phyloP scores from a whole-genome alignment of 106 monocot species.

The Dactylorhiza incarnata region DNA sequence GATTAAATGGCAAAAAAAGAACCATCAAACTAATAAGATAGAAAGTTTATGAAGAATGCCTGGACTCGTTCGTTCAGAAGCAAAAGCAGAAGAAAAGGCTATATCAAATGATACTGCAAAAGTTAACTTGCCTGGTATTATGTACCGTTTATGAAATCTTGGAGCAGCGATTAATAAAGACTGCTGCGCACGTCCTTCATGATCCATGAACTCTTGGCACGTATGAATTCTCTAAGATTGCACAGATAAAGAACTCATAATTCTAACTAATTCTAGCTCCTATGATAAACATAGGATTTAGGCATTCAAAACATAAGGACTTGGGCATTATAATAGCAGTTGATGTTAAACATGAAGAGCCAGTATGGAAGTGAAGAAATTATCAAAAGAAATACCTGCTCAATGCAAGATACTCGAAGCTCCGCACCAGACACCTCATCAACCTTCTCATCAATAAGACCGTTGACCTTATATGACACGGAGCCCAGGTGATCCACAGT shows the following conservation, averaged over 20 bases:
- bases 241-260: slow-evolving; percentile 1
- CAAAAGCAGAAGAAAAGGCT: not conserved
- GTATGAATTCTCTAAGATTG: slow-evolving; percentile 50
- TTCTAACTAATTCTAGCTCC: slow-evolving; percentile 1
- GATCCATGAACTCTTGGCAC: slow-evolving; percentile 56
- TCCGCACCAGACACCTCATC: slow-evolving; percentile 45
- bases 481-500: slow-evolving; percentile 89
- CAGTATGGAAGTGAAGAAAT: not conserved
- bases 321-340: not conserved
- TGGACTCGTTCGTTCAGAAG: not conserved
- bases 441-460: slow-evolving; percentile 55
- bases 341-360: not conserved
- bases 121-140: slow-evolving; percentile 45
- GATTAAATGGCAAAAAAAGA: not conserved
- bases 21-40: not conserved
- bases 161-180: slow-evolving; percentile 50
- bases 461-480: slow-evolving; percentile 60
- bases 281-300: not conserved
- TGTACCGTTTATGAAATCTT: slow-evolving; percentile 83
- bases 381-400: slow-evolving; percentile 46
- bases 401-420: slow-evolving; percentile 54
- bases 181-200: slow-evolving; percentile 64
- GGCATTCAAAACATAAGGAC: not conserved
- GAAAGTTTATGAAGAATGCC: not conserved
- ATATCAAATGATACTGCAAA: not conserved